These are phyloP conservation scores for Solanum ossicruentum DNA, from an alignment of 257 asterid genomes.

Conservation along the genomic window DNA sequence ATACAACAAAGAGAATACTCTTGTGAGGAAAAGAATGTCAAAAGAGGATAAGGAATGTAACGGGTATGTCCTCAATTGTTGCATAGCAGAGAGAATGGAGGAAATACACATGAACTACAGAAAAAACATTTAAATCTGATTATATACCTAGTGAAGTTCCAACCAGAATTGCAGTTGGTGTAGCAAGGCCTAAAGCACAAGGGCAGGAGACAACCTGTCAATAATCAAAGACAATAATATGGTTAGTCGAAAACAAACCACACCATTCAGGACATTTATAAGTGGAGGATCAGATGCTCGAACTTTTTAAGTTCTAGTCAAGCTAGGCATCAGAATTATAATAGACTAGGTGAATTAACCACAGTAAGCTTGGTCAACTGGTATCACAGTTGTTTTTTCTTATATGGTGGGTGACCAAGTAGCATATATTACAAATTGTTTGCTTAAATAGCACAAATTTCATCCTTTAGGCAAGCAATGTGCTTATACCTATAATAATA, in stretches of 20 bases:
- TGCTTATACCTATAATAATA: neutral
- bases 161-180: slow-evolving; percentile 94
- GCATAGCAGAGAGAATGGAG: neutral
- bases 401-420: neutral
- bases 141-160: slow-evolving; percentile 93
- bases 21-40: neutral
- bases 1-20: neutral
- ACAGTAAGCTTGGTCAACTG: neutral
- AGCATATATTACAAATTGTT: neutral
- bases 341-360: neutral
- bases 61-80: neutral
- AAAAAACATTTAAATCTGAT: neutral
- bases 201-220: slow-evolving; percentile 95
- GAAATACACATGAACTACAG: neutral
- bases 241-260: neutral
- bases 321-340: neutral
- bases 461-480: neutral
- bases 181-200: slow-evolving; percentile 98
- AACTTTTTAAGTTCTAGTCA: neutral
- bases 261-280: neutral
- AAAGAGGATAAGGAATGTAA: neutral
- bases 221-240: neutral
- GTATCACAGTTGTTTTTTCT: neutral
- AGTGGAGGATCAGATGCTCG: neutral
- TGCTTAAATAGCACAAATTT: neutral